Base-by-base conservation (phyloP, 1,139 yeast genomes). In the Candida frijolesensis region DNA sequence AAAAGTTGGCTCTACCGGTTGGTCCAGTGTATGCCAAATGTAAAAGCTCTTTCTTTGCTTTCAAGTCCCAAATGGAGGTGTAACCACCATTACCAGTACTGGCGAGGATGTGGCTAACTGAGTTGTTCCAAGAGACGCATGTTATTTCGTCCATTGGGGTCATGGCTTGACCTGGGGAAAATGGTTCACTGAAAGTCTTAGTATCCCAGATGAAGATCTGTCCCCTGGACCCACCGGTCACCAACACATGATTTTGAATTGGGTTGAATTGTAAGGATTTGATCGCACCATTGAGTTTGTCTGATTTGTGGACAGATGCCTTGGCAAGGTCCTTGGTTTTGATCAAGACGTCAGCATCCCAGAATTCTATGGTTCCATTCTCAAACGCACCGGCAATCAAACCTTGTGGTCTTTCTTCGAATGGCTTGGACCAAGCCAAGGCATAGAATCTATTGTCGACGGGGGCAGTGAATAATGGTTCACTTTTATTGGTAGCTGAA, bases 61-160 rank as follows among this genome's bases (percentile, higher is more conserved):
- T 88, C 60, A 94, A 76, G 70, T 95, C 99, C 97, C 97, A 94
- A 55, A 95, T 87, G 0, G 97, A 86, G 5, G 97, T 85, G 66
- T 83, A 87, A 15, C 96, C 96, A 27, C 88, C 81, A 59, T 80
- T 78, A 42, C 96, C 91, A 7, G 97, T 96, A 50, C 89, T 80
- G 25, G 98, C 99, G 67, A 95, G 83, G 59, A 95, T 92, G 62
- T 94, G 96, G 43, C 88, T 75, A 50, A 89, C 88, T 34, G 83
- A 75, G 61, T 87, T 84, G 71, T 95, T 95, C 98, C 99, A 95
- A 4, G 97, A 84, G 41, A 94, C 83, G 42, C 89, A 80, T 35
- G 87, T 81, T 53, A 95, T 82, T 60, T 89, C 96, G 60, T 89
- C 96, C 71, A 85, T 80, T 52, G 96, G 89, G 16, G 92, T 83